Conservation (phyloP, 208 protist genomes). For the Leishmania turanica region DNA sequence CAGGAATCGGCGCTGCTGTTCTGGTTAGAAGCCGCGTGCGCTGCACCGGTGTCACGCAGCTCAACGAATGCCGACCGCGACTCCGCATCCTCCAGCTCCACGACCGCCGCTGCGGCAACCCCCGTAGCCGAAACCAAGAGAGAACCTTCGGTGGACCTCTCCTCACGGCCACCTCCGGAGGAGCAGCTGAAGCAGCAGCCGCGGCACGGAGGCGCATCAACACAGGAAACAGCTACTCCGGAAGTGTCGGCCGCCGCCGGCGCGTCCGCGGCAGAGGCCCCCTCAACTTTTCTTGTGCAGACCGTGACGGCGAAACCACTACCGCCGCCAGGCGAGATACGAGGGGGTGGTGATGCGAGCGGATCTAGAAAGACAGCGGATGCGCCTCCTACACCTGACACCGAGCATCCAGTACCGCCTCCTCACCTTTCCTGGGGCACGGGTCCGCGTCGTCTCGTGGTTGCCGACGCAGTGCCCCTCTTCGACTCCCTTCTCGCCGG, state of each 20-base stretch:
- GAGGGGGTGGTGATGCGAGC: background rate
- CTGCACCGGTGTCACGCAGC: background rate
- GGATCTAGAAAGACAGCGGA: background rate
- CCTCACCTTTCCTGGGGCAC: background rate
- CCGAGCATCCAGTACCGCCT: background rate
- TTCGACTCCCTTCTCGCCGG: conserved; percentile 49
- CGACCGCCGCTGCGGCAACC: background rate
- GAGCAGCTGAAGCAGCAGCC: background rate
- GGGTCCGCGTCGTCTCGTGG: background rate
- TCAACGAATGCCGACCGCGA: background rate
- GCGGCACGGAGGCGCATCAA: background rate
- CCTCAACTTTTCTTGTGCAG: background rate
- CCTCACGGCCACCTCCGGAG: background rate
- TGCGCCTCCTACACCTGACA: background rate
- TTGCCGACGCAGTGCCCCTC: conserved; percentile 53
- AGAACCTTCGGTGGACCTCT: background rate
- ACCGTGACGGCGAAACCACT: background rate
- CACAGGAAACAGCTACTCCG: background rate
- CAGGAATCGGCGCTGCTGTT: conserved; percentile 34
- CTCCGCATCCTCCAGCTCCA: conserved; percentile 1
- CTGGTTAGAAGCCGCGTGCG: conserved; percentile 31
- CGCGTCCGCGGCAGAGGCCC: background rate
- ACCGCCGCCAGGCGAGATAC: background rate
- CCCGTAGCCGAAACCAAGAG: background rate
- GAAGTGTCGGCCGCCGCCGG: background rate